Base-by-base conservation (phyloP, 805 yeast species). In the Isabelozyma rhagii region DNA sequence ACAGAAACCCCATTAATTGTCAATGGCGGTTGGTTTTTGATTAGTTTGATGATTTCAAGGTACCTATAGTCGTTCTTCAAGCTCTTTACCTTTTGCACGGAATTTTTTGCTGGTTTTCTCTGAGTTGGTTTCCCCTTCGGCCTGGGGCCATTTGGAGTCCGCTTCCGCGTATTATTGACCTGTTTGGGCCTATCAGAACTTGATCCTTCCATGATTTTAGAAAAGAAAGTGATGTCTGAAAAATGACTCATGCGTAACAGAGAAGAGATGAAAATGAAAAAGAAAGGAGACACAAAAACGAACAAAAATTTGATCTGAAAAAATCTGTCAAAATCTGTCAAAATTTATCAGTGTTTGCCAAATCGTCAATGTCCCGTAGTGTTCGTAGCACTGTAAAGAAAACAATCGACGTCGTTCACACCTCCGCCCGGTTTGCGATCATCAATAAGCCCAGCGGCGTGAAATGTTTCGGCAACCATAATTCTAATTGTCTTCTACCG, bases 1-100 rank as follows among this genome's bases (percentile, higher is more conserved):
- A 51, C 41, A 5, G 67, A 52, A 1, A 55, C 49, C 2, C 77
- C 77, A 52, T 72, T 73, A 34, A 73, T 58, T 10, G 77, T 71
- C 9, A 72, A 58, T 6, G 76, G 77, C 15, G 54, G 57, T 51
- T 60, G 63, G 15, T 58, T 55, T 38, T 62, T 62, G 28, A 68
- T 50, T 17, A 73, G 58, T 49, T 72, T 72, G 44, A 60, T 60
- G n/a, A 71, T 54, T 51, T 72, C 72, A 10, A 55, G 60, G 41
- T 59, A 58, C 48, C 64, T 58, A 42, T 58, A 58, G 42, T 61
- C 65, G 29, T 60, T 57, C 31, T 58, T 52, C 11, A 56, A 42
- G 46, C 29, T 48, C 49, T 17, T 46, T 2, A 34, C 38, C 46
- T 28, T 45, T 31, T 40, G 21, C 15, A 49, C 15, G 17, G 41